Percentiles rank a stretch among this genome's conserved stretches.
Conservation (phyloP, 306 rosid species). For the Citrullus colocynthis region DNA sequence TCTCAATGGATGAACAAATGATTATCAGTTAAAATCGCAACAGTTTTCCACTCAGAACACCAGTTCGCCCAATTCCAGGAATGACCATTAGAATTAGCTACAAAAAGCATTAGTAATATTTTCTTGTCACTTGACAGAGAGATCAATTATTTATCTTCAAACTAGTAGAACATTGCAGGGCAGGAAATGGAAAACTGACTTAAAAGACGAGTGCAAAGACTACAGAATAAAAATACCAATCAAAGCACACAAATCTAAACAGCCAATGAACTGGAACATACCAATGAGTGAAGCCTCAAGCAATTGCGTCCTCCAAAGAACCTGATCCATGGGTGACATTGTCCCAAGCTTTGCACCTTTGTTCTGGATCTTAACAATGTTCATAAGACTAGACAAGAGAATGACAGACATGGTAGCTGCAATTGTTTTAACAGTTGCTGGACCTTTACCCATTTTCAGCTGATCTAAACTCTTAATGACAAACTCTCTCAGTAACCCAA, state of each 20-base stretch:
- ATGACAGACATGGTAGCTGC: conserved; percentile 93
- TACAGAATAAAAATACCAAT: background rate
- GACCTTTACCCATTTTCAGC: conserved; percentile 77
- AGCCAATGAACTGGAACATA: conserved; percentile 16
- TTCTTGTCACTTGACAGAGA: background rate
- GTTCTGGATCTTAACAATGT: conserved; percentile 90
- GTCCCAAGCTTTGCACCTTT: conserved; percentile 92
- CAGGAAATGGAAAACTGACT: background rate
- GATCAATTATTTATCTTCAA: background rate
- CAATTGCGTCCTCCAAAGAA: conserved; percentile 93
- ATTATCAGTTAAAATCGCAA: background rate
- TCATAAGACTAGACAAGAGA: conserved; percentile 65
- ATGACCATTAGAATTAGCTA: background rate
- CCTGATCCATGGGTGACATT: conserved; percentile 99
- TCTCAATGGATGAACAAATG: background rate
- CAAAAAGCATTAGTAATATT: background rate
- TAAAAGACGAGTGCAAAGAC: background rate
- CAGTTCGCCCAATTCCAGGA: background rate
- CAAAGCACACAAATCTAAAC: background rate
- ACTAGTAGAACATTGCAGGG: background rate
- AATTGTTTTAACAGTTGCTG: conserved; percentile 67
- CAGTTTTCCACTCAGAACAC: background rate
- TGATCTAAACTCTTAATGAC: conserved; percentile 84
- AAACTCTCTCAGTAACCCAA: conserved; percentile 86
- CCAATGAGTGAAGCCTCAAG: conserved; percentile 91